These are phyloP conservation scores for Suhomyces emberorum DNA, from an alignment of 805 yeast genomes.

Conservation along the genomic window DNA sequence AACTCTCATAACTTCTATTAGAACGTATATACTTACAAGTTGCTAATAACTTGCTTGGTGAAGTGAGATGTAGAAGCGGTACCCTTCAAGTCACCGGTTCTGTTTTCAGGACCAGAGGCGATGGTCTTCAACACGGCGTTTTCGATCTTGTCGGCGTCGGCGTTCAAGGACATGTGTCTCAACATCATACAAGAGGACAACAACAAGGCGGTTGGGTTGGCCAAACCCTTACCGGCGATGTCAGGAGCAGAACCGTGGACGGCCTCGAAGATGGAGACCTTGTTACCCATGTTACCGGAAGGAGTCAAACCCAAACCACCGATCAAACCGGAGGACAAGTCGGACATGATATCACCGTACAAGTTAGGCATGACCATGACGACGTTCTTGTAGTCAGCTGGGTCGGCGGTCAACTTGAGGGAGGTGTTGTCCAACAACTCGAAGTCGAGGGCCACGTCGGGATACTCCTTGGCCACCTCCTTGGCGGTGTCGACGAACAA, in stretches of 20 bases:
- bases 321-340: conserved; percentile 93
- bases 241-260: conserved; percentile 99
- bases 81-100: conserved; percentile 97
- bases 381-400: conserved; percentile 77
- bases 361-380: conserved; percentile 99
- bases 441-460: conserved; percentile 76
- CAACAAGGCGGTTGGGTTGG: conserved; percentile 97
- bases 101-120: conserved; percentile 93
- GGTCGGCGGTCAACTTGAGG: conserved; percentile 84
- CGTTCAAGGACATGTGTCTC: conserved; percentile 91
- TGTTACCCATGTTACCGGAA: conserved; percentile 98
- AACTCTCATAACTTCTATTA: no score
- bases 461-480: conserved; percentile 87
- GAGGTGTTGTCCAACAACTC: conserved; percentile 97
- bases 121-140: conserved; percentile 82
- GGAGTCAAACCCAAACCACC: conserved; percentile 99
- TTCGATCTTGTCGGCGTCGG: conserved; percentile 82
- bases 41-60: conserved; percentile 85
- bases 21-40: conserved; percentile 50
- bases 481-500: conserved; percentile 89
- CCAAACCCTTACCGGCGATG: conserved; percentile 97
- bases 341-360: conserved; percentile 99
- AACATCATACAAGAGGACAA: conserved; percentile 98
- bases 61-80: conserved; percentile 83
- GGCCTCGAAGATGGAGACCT: conserved; percentile 97